Evolutionary conservation across 257 asterid genomes (phyloP), one percentile per base, ranked within the genome.

Genomic region (Solanum medicagineum): DNA sequence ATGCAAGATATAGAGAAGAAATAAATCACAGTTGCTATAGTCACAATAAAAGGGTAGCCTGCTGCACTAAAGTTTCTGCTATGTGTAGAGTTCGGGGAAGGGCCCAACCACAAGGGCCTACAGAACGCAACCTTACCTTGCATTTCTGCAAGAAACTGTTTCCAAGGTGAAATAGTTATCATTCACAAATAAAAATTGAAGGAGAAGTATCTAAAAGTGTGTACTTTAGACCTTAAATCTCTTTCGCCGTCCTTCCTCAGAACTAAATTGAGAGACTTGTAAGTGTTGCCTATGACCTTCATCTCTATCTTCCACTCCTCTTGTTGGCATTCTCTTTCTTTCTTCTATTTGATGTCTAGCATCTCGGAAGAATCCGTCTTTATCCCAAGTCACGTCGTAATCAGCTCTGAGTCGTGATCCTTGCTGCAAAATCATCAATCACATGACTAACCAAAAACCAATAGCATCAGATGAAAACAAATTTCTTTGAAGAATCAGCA

Each of bases 391-490:
- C 85, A 97, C 94, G 63, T 93, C 96, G 82, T 94, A 95, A 89
- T 97, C 99, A 86, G 96, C 97, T 87, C 90, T 90, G 93, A 97
- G 83, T 16, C 98, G 95, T 45, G 99, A 93, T 69, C 98, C 99
- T 92, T 94, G 89, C 99, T 97, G 95, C 95, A 90, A 86, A 83
- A 42, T 83, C 6, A 73, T 59, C 16, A 70, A 69, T 85, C 74
- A 75, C 80, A 56, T 83, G 74, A 84, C 9, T 79, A 80, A 86
- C 19, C 29, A 51, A 79, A 47, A 54, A 51, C 14, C 45, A 75
- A 75, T 49, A 75, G 44, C 60, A 75, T 47, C 81, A 75, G 24
- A 75, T 75, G 10, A 75, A 45, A 22, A 75, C 24, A 7, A 7
- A 49, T 7, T 7, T 24, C 81, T 24, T 22, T 75, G 22, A 47